Evolutionary conservation across 140 eudicot species (phyloP), one percentile per base, ranked within the genome.

Genomic region (Anethum foeniculum): DNA sequence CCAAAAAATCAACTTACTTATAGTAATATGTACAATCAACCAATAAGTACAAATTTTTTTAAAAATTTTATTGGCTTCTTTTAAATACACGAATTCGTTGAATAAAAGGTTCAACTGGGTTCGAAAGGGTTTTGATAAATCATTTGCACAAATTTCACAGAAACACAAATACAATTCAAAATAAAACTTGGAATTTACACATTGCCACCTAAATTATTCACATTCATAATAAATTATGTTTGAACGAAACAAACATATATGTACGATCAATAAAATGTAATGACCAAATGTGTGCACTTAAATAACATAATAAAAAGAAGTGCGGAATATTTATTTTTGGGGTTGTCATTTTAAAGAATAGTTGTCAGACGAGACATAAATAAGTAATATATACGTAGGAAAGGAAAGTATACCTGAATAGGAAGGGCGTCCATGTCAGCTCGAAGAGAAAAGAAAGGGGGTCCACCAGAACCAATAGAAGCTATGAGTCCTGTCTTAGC

Each of bases 371-470:
- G 16, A 47, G 9, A 47, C 14, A 47, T 9, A 47, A 47, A 0
- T 8, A 0, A 7, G 1, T 0, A 9, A 10, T 47, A 47, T 47
- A 12, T 12, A 18, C 0, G 8, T 52, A 19, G 32, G 32, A 71
- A 62, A 39, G 16, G 58, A 68, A 30, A 84, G n/a, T n/a, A n/a
- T n/a, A n/a, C 87, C 84, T 84, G 87, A 39, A 84, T 41, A 56
- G 87, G 79, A 51, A 84, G 87, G 62, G 87, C 85, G 32, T 84
- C 87, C 87, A 84, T 84, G 72, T 84, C 84, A 28, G 87, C 84
- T 79, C 58, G 67, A 44, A 84, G 87, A 69, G 81, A 82, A 27
- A 84, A 84, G 34, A 73, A 78, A 49, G 87, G 87, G 77, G 79
- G 51, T 6, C 7, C 43, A 8, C 83, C 85, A 32, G 85, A 81